Conservation (phyloP, 73 alveolate species). For the Tetrahymena thermophila region DNA sequence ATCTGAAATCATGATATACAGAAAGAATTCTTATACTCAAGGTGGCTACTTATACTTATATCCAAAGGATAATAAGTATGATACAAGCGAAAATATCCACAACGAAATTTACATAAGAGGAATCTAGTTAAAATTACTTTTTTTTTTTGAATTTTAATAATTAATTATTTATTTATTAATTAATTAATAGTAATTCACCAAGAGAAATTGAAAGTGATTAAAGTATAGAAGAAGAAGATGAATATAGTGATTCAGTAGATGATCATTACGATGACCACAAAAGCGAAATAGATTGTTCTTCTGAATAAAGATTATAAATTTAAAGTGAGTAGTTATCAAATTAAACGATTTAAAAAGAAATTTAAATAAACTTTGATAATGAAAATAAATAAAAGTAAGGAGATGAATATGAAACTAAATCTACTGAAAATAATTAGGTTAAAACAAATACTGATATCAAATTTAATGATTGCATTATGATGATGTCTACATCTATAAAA, state of each 20-base stretch:
- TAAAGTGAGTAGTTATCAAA: neutral
- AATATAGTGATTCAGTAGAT: no score
- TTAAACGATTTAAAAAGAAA: neutral
- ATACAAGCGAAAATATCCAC: neutral
- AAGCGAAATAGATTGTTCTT: no score
- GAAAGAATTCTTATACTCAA: no score
- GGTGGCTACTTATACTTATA: neutral
- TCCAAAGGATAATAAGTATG: neutral
- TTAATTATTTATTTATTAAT: no score
- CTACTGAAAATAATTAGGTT: neutral
- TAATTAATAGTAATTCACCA: no score
- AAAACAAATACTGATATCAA: no score
- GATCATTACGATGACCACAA: no score
- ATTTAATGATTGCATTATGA: no score
- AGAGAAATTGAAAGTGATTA: neutral
- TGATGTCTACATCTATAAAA: no score
- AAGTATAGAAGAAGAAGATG: neutral
- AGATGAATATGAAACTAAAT: neutral
- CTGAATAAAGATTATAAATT: neutral
- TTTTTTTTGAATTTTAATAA: no score
- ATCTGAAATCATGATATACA: neutral
- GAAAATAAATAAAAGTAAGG: no score
- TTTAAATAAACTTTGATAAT: no score
- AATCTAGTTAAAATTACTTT: neutral
- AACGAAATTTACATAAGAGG: neutral